Conservation (phyloP, 2,329 filamentous ascomycete species). For the Aureobasidium sp. region DNA sequence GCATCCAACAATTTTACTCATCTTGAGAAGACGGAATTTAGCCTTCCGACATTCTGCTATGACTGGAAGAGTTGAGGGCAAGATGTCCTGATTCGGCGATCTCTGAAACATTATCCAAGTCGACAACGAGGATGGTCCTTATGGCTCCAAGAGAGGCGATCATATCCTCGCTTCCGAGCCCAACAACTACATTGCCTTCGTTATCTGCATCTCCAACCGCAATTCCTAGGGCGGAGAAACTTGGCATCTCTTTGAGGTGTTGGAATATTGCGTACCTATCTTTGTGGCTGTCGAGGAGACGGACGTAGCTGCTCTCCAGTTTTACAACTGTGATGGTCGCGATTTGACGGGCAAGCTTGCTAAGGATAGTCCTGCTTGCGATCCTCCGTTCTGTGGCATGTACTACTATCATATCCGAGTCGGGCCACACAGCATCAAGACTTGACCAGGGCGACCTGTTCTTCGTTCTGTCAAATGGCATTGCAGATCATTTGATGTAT, state of each 20-base stretch:
- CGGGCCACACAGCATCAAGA: too few species aligned
- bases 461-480: too few species aligned
- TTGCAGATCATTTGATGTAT: too few species aligned
- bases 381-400: not conserved
- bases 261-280: not conserved
- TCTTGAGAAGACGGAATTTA: too few species aligned
- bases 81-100: not conserved
- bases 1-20: too few species aligned
- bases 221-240: not conserved
- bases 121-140: not conserved
- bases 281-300: not conserved
- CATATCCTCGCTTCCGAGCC: not conserved
- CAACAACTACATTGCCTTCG: not conserved
- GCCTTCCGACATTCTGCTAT: not conserved
- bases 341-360: not conserved
- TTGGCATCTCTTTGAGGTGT: not conserved
- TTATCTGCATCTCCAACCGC: not conserved
- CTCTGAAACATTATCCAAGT: not conserved
- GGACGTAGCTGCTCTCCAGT: not conserved
- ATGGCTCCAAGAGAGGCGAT: not conserved
- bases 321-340: constrained; percentile 4
- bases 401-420: too few species aligned
- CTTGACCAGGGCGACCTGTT: too few species aligned
- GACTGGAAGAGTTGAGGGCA: too few species aligned
- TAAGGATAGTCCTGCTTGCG: not conserved